A percentile compares a stretch with the other conserved stretches of the same genome.
Conservation (phyloP, 805 yeast genomes). For the Wickerhamomyces sydowiorum region DNA sequence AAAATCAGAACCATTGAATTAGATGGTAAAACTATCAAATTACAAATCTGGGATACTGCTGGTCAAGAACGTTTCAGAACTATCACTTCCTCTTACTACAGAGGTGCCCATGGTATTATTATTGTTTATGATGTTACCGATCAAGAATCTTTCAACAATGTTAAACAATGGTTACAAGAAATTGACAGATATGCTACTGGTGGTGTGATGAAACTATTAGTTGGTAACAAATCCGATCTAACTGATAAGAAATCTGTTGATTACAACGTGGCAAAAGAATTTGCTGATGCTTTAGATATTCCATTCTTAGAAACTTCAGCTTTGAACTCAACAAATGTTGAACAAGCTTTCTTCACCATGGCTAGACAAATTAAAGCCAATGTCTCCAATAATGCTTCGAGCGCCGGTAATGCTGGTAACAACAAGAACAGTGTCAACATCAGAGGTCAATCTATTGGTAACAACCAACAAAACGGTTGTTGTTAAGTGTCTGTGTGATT, state of each 20-base stretch:
- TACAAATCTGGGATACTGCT: slow-evolving; percentile 99
- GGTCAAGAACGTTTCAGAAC: slow-evolving; percentile 99
- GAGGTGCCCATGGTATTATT: slow-evolving; percentile 98
- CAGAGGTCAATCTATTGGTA: slow-evolving; percentile 57
- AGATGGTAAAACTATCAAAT: slow-evolving; percentile 94
- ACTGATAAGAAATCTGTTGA: slow-evolving; percentile 93
- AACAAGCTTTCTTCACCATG: slow-evolving; percentile 98
- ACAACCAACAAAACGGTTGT: slow-evolving; percentile 38
- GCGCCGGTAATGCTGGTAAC: slow-evolving; percentile 25
- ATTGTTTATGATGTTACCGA: slow-evolving; percentile 98
- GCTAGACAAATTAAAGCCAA: slow-evolving; percentile 97
- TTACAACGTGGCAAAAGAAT: slow-evolving; percentile 93
- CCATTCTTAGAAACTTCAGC: slow-evolving; percentile 97
- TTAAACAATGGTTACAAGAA: slow-evolving; percentile 97
- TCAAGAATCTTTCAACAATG: slow-evolving; percentile 93
- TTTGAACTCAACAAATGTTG: slow-evolving; percentile 90
- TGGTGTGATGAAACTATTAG: slow-evolving; percentile 91
- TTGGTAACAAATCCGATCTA: slow-evolving; percentile 95
- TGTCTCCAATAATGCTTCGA: slow-evolving; percentile 58
- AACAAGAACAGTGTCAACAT: slow-evolving; percentile 66
- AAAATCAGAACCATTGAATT: slow-evolving; percentile 83
- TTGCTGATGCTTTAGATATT: slow-evolving; percentile 90
- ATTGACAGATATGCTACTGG: slow-evolving; percentile 98
- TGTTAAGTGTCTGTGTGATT: slow-evolving; percentile 27
- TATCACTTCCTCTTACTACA: slow-evolving; percentile 92